These are phyloP conservation scores for Aspergillus quadrilineatus DNA, from an alignment of 2,329 filamentous ascomycete genomes.

Conservation along the genomic window DNA sequence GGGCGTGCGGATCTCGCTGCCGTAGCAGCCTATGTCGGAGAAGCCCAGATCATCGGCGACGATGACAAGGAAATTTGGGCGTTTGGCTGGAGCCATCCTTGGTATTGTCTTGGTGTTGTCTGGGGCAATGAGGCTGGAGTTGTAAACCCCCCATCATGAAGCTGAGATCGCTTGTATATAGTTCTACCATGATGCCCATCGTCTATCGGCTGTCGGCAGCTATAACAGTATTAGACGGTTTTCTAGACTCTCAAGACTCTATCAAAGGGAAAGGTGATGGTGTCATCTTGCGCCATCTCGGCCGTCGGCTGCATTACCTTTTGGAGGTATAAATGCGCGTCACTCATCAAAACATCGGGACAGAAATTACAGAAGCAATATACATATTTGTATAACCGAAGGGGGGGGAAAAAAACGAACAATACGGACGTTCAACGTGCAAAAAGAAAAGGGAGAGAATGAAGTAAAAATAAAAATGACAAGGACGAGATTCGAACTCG, in stretches of 20 bases:
- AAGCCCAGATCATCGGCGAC: constrained; percentile 62
- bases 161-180: background rate
- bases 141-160: background rate
- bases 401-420: too few relatives aligned
- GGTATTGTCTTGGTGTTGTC: background rate
- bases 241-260: background rate
- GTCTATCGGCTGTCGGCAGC: constrained; percentile 16
- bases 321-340: background rate
- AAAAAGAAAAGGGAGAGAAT: too few relatives aligned
- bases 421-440: too few relatives aligned
- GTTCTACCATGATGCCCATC: background rate
- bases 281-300: constrained; percentile 11
- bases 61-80: constrained; percentile 61
- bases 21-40: constrained; percentile 59
- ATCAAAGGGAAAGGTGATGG: constrained; percentile 7
- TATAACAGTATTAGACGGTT: background rate
- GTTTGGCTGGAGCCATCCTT: constrained; percentile 36
- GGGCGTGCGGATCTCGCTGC: constrained; percentile 61
- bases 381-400: too few relatives aligned
- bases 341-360: background rate
- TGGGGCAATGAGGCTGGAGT: too few relatives aligned
- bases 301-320: constrained; percentile 9
- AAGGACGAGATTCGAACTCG: too few relatives aligned
- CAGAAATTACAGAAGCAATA: too few relatives aligned
- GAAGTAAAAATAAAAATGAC: too few relatives aligned